These are phyloP conservation scores for Candida sanyaensis DNA, from an alignment of 1,139 yeast species.

Conservation along the genomic window DNA sequence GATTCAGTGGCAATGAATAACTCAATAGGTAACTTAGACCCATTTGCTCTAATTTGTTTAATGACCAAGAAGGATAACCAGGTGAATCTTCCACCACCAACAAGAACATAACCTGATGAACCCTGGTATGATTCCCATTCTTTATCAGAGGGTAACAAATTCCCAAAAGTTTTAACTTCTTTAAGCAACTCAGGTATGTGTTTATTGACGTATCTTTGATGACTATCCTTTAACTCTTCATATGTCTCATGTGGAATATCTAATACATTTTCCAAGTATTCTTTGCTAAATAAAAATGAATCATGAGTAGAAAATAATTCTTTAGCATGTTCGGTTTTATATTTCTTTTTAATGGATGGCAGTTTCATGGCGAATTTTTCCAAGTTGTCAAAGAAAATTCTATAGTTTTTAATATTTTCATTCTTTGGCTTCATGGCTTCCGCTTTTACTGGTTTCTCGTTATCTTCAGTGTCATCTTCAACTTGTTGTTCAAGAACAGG, in stretches of 20 bases:
- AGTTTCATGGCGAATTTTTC: slow-evolving; percentile 28
- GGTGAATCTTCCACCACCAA: slow-evolving; percentile 47
- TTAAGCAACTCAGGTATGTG: slow-evolving; percentile 33
- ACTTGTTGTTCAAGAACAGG: background rate
- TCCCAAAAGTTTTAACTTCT: slow-evolving; percentile 42
- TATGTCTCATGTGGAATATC: slow-evolving; percentile 36
- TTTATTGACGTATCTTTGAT: slow-evolving; percentile 29
- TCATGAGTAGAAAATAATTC: slow-evolving; percentile 28
- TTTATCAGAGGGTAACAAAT: slow-evolving; percentile 30
- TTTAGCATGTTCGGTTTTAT: slow-evolving; percentile 32
- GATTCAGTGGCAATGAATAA: slow-evolving; percentile 52
- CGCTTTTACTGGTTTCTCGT: background rate
- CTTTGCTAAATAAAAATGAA: slow-evolving; percentile 36
- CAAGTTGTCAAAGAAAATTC: slow-evolving; percentile 33
- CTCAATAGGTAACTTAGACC: slow-evolving; percentile 44
- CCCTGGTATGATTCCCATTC: slow-evolving; percentile 40
- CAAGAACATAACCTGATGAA: slow-evolving; percentile 41
- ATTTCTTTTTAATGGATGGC: slow-evolving; percentile 37
- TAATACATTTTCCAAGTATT: slow-evolving; percentile 39
- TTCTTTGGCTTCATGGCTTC: background rate
- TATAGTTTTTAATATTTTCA: slow-evolving; percentile 23
- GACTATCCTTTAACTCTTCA: slow-evolving; percentile 33
- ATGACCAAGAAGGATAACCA: slow-evolving; percentile 49
- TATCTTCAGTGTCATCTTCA: slow-evolving; percentile 1
- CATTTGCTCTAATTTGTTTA: slow-evolving; percentile 40